Evolutionary conservation across 106 monocot species (phyloP).

Genomic region (Chionographis japonica): DNA sequence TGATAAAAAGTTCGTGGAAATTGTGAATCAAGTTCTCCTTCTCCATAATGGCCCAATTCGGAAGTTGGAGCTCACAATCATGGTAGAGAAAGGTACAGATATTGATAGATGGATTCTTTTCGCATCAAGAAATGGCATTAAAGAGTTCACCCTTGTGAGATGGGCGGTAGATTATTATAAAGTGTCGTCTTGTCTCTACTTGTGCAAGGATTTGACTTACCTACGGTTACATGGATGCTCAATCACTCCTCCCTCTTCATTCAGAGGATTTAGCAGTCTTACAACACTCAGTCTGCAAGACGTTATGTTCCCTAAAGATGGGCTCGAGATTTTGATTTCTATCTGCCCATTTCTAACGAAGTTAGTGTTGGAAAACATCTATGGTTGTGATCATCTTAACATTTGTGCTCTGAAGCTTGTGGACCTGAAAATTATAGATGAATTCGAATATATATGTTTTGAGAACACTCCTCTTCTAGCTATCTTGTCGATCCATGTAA

Average conservation of each 20-base stretch:
- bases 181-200: neutral
- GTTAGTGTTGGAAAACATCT: too few species aligned
- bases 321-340: neutral
- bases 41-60: neutral
- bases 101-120: slow-evolving; percentile 2
- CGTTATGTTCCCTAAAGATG: neutral
- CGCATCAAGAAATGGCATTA: slow-evolving; percentile 4
- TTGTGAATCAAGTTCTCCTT: neutral
- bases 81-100: neutral
- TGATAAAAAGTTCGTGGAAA: neutral
- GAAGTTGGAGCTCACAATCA: neutral
- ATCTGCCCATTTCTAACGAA: neutral
- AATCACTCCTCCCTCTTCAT: slow-evolving; percentile 1
- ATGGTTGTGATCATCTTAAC: neutral
- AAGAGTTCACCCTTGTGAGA: neutral
- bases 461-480: neutral
- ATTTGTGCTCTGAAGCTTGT: neutral
- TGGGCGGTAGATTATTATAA: neutral
- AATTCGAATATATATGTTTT: neutral
- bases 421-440: neutral
- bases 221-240: neutral
- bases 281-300: neutral
- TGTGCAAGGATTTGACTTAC: neutral
- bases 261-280: neutral
- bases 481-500: neutral